phyloP scores from a whole-genome alignment of 2,329 filamentous ascomycete species.

The Tolypocladium ovalisporum region DNA sequence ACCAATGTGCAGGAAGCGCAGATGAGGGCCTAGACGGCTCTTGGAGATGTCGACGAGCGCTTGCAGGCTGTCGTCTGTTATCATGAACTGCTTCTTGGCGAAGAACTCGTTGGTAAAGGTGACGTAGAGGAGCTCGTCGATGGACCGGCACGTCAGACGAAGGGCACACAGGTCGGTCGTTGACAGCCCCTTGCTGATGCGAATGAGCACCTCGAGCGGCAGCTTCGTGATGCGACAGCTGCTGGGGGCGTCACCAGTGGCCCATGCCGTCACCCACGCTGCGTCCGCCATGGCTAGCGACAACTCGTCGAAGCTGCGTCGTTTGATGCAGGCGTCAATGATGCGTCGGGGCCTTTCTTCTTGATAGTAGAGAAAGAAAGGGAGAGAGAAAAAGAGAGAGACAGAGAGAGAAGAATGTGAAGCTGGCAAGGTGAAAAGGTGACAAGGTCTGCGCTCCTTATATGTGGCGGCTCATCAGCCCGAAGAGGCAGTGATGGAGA shows the following conservation, averaged over 20 bases:
- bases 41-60: slow-evolving; percentile 42
- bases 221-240: slow-evolving; percentile 21
- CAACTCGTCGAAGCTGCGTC: background rate
- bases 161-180: slow-evolving; percentile 45
- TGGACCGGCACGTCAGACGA: slow-evolving; percentile 41
- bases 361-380: background rate
- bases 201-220: slow-evolving; percentile 48
- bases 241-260: background rate
- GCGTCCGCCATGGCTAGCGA: background rate
- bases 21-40: slow-evolving; percentile 24
- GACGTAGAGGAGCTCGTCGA: slow-evolving; percentile 43
- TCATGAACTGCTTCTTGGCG: slow-evolving; percentile 54
- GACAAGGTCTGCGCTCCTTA: background rate
- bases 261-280: background rate
- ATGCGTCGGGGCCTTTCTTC: too few relatives aligned
- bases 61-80: slow-evolving; percentile 44
- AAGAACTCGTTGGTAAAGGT: slow-evolving; percentile 54
- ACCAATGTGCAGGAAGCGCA: slow-evolving; percentile 25
- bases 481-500: background rate
- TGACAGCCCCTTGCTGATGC: slow-evolving; percentile 39
- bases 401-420: background rate
- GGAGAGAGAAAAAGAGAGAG: background rate
- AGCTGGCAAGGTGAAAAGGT: too few relatives aligned
- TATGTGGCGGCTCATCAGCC: background rate
- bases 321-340: background rate